Base-by-base conservation (phyloP, 768 basidiomycete genomes). In the Stropharia rugosoannulata region DNA sequence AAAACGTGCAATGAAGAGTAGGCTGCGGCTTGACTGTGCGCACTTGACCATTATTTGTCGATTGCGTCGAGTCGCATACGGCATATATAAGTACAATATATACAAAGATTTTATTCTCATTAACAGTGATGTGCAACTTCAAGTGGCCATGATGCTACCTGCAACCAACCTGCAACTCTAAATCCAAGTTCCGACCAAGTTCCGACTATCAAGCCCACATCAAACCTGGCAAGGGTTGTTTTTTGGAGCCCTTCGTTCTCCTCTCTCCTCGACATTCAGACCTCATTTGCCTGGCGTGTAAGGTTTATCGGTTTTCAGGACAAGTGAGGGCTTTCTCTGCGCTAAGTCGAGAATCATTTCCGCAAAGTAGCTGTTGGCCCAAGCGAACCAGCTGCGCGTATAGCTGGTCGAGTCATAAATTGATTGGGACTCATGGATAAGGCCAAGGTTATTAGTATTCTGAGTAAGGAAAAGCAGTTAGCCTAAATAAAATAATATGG, bases 321-420 rank as follows among this genome's bases (percentile, higher is more conserved):
- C 81, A 27, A 91, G 73, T 47, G 76, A 74, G 4, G 90, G 90
- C 67, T 90, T 90, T 56, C 89, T 77, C 59, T 81, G 74, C 40
- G 90, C 89, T 35, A 92, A 74, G 62, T 92, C 89, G 51, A 91
- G 69, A 16, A 91, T 73, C 87, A 90, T 89, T 73, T 91, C 89
- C 36, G 89, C 83, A 64, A 90, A 91, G 68, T 87, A 92, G 68
- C 87, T 87, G 66, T 89, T 90, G 12, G 85, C 89, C 89, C 88
- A 90, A 18, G 89, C 89, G 68, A 90, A 90, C 88, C 88, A 90
- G 16, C 83, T 76, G 18, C 89, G 77, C 36, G 87, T 89, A 63
- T 87, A 90, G 25, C 77, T 75, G 13, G 69, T 71, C 16, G 68
- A 61, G 35, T 83, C 68, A 68, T 86, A 85, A 55, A 90, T 86